phyloP scores from a whole-genome alignment of 345 rosid species.

The Aquilaria yunnanensis region DNA sequence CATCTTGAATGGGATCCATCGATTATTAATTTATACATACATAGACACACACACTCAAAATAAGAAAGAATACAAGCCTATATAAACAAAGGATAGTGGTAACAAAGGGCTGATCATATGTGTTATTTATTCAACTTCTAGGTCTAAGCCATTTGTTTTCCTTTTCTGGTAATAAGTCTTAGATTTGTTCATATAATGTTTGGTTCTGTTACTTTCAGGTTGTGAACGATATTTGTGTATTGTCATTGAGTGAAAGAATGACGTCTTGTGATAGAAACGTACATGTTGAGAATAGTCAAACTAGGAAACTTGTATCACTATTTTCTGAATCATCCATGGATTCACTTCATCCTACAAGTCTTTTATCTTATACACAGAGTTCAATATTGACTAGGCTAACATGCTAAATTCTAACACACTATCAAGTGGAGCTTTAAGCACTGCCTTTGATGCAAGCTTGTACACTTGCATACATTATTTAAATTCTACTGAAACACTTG shows the following conservation, averaged over 20 bases:
- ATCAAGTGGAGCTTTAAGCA: conserved; percentile 58
- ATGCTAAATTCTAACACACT: conserved; percentile 50
- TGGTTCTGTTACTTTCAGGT: conserved; percentile 43
- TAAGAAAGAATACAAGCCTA: not conserved
- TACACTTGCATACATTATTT: conserved; percentile 83
- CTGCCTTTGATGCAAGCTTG: conserved; percentile 72
- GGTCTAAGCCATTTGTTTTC: conserved; percentile 5
- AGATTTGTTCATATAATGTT: conserved; percentile 20
- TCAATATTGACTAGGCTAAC: conserved; percentile 39
- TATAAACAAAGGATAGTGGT: too few relatives aligned
- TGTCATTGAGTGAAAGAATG: conserved; percentile 68
- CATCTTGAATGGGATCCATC: conserved; percentile 2
- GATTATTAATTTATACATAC: not conserved
- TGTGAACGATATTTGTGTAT: conserved; percentile 73
- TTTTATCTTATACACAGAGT: conserved; percentile 35
- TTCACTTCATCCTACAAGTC: conserved; percentile 38
- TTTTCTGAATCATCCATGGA: conserved; percentile 62
- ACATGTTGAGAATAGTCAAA: conserved; percentile 85
- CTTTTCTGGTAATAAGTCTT: not conserved
- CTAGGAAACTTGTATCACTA: conserved; percentile 66
- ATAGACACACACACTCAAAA: not conserved
- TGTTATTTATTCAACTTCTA: not conserved
- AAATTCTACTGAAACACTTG: conserved; percentile 53
- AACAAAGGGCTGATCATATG: too few relatives aligned
- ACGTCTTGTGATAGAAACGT: conserved; percentile 96